Base-by-base conservation (phyloP, 495 filamentous ascomycete genomes). In the Darksidea phi region DNA sequence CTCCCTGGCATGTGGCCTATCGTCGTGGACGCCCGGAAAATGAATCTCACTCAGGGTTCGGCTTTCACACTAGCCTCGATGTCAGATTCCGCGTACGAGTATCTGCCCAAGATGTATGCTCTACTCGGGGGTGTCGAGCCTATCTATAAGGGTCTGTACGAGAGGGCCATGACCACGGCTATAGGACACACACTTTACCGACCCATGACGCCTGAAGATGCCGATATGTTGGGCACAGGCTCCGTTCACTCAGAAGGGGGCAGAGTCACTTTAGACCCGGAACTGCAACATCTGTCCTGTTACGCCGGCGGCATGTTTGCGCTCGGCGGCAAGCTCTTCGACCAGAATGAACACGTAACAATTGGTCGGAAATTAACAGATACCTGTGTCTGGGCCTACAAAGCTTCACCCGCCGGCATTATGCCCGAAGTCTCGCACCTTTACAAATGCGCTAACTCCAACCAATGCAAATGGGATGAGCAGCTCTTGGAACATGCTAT, bases 261-360 rank as follows among this genome's bases (percentile, higher is more conserved):
- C 4, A 25, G 21, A 13, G 48, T 56, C 6, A 68, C 46, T 1
- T 58, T 80, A 1, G 68, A 79, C 32, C 68, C 73, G 1, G 64
- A 74, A 55, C 71, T 69, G 18, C 82, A 87, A 51, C 84, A 87
- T 64, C 74, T 86, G 8, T 80, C 77, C 24, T 87, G 84, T 69
- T 87, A 80, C 63, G 72, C 83, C 11, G 84, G 84, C 32, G 84
- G 83, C 24, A 86, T 82, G 67, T 80, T 86, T n/a, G 79, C 75
- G 20, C 76, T 87, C 13, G 85, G 79, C 0, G 81, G 82, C 0
- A 83, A 83, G 62, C 70, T 87, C 11, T 86, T 87, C 64, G 70
- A 83, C 15, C 75, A 77, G 0, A 67, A 77, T 0, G 76, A 81
- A 34, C 82, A 87, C 43, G 61, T 88, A 26, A 66, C 74, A 3